phyloP scores from a whole-genome alignment of 192 early-diverging fungal genomes.

The Gonapodya prolifera region DNA sequence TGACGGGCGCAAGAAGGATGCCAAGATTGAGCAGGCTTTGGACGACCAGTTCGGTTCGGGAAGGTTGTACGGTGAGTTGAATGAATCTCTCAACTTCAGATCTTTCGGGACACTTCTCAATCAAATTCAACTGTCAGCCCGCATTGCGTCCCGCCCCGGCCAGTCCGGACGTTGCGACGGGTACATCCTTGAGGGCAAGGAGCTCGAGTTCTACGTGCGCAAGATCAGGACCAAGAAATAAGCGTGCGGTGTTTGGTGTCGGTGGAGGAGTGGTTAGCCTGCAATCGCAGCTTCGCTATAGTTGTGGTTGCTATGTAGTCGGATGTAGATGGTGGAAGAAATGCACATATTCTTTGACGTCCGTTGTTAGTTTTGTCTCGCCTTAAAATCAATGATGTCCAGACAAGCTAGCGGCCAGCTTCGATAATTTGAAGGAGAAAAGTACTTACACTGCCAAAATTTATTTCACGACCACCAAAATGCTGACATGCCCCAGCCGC shows the following conservation, averaged over 20 bases:
- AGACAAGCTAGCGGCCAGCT: not conserved
- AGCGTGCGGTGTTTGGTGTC: no score
- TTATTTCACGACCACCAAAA: not conserved
- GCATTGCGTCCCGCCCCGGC: constrained; percentile 89
- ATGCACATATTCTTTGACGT: not conserved
- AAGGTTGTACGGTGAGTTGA: constrained; percentile 49
- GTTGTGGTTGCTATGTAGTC: not conserved
- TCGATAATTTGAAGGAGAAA: not conserved
- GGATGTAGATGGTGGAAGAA: not conserved
- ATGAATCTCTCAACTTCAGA: not conserved
- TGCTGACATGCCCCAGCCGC: no score
- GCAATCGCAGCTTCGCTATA: no score
- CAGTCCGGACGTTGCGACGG: constrained; percentile 96
- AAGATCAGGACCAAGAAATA: constrained; percentile 5
- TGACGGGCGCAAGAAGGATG: constrained; percentile 62
- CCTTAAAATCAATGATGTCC: not conserved
- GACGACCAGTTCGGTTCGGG: constrained; percentile 92
- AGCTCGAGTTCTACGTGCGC: constrained; percentile 89
- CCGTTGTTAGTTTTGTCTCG: not conserved
- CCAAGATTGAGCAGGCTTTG: constrained; percentile 75
- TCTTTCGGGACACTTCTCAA: not conserved
- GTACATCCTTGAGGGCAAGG: constrained; percentile 98
- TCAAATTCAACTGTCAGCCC: constrained; percentile 30
- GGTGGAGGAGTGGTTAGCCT: no score
- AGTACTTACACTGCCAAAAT: not conserved